Base-by-base conservation (phyloP, 306 rosid genomes). In the Vigna mungo region DNA sequence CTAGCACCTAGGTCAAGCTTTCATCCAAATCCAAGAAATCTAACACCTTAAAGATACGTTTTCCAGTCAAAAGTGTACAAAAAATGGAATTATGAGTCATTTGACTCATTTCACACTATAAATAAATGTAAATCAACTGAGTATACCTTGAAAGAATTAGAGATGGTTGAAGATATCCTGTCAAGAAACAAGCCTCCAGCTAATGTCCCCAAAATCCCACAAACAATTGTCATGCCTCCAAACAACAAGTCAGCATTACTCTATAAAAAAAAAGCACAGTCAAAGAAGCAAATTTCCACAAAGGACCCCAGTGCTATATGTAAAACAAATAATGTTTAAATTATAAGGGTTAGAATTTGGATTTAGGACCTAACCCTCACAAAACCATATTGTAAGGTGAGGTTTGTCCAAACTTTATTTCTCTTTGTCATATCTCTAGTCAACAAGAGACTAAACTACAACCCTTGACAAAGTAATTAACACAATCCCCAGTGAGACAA, bases 111-210 rank as follows among this genome's bases (percentile, higher is more conserved):
- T 61, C 47, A 36, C 15, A 60, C 17, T 16, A 23, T 34, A 77
- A 25, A 58, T 17, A 80, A 64, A 78, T 30, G 68, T 60, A 67
- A 71, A 51, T 69, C 56, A 72, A 72, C 64, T 54, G 47, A 84
- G 59, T 85, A 43, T 78, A 94, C 98, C 97, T 90, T 92, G 83
- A 95, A 95, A 72, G 96, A 86, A 23, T 95, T 95, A 55, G 96
- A 60, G 81, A 95, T 88, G 41, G 97, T 86, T 71, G 96, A 90
- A 71, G 11, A 62, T 76, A 94, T 90, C 81, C 74, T 85, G 84
- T 94, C 98, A 67, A 94, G 97, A 76, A 94, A 69, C 68, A 86
- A 71, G 74, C 98, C 98, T 87, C 98, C 98, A 58, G 88, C 73
- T 72, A 95, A 66, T 11, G 98, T 89, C 69, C 98, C 98, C 48